Base-by-base conservation (phyloP, 257 asterid species). In the Solanum arcanum region DNA sequence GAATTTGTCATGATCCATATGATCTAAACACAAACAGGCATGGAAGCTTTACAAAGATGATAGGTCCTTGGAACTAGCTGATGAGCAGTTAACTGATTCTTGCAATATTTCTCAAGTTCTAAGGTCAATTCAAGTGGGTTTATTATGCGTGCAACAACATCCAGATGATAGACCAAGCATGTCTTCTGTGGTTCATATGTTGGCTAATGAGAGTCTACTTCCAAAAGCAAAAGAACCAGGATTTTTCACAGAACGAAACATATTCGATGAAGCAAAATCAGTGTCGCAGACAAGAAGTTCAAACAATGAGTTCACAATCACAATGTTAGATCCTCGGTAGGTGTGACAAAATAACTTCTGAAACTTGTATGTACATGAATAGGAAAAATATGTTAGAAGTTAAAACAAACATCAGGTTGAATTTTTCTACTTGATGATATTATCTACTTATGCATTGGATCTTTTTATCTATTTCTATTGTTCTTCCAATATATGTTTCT, bases 1-100 rank as follows among this genome's bases (percentile, higher is more conserved):
- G 37, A 83, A 37, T 11, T 83, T 27, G 25, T 83, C 60, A 31
- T 33, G 23, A 83, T 52, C 18, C 47, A 83, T 35, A 31, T 6
- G n/a, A 56, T 83, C 60, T 12, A 59, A n/a, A 35, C 15, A 37
- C 14, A 11, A 2, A 37, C 37, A 83, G 77, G 86, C 59, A 37
- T 83, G 86, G 86, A 83, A 83, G 76, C 86, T 83, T 83, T 62
- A 83, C 11, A 83, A 68, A 83, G 86, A 83, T 0, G 76, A 42
- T 62, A 83, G 37, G n/a, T 83, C 76, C 1, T 12, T 60, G 13
- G 56, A 83, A 37, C 86, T 83, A 23, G 21, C 41, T 9, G 76
- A 62, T 8, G 86, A 83, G 10, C 86, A 37, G 33, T 74, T 83
- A n/a, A 35, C 33, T 62, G 60, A 83, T 59, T 39, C 77, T 23